phyloP scores from a whole-genome alignment of 2,329 filamentous ascomycete species.

The Microsporum audouinii region DNA sequence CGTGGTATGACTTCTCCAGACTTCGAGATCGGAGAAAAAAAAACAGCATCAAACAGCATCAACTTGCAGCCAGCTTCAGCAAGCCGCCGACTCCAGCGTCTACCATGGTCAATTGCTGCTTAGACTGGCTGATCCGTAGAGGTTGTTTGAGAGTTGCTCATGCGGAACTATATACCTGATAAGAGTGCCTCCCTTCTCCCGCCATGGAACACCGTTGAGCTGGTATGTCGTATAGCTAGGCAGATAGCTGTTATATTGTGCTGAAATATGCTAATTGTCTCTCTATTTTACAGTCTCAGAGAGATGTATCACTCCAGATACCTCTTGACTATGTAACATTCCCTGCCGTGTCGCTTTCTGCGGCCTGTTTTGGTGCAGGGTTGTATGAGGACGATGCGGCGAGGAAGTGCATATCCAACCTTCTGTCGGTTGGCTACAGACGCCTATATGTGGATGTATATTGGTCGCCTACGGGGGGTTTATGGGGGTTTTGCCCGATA shows the following conservation, averaged over 20 bases:
- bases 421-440: constrained; percentile 49
- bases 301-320: constrained; percentile 48
- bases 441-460: constrained; percentile 51
- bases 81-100: background rate
- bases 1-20: background rate
- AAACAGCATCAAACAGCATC: background rate
- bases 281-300: constrained; percentile 40
- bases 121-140: background rate
- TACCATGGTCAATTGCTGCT: background rate
- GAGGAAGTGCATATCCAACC: constrained; percentile 50
- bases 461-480: constrained; percentile 45
- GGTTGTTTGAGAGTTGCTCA: constrained; percentile 15
- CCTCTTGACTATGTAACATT: constrained; percentile 53
- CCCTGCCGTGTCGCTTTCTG: constrained; percentile 45
- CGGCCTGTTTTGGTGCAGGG: constrained; percentile 47
- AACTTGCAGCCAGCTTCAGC: background rate
- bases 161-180: constrained; percentile 34
- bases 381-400: constrained; percentile 44
- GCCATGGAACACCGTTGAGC: constrained; percentile 30
- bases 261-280: background rate
- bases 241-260: background rate
- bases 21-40: background rate
- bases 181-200: constrained; percentile 25
- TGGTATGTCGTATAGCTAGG: constrained; percentile 22
- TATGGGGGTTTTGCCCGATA: constrained; percentile 53